These are phyloP conservation scores for Caloboletus inedulis DNA, from an alignment of 1,284 basidiomycete species.

Conservation along the genomic window DNA sequence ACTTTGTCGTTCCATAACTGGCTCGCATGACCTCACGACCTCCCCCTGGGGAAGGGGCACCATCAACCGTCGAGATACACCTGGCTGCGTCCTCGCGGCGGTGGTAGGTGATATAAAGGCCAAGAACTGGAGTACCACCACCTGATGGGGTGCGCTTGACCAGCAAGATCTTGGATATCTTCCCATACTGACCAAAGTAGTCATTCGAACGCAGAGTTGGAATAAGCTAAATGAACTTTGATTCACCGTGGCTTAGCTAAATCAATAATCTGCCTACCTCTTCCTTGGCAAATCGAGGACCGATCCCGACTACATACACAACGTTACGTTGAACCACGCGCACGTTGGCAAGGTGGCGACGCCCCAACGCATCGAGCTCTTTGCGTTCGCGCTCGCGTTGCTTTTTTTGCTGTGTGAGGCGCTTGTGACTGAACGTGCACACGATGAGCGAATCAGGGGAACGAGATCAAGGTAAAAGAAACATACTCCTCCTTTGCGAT, in stretches of 20 bases:
- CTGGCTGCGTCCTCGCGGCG: constrained; percentile 93
- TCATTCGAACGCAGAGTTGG: constrained; percentile 93
- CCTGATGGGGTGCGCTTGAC: constrained; percentile 83
- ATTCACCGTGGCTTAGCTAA: constrained; percentile 8
- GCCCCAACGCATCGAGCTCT: constrained; percentile 85
- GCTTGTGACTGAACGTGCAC: constrained; percentile 65
- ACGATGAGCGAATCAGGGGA: constrained; percentile 8
- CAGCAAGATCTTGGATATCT: constrained; percentile 94
- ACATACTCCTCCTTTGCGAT: constrained; percentile 94
- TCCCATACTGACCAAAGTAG: constrained; percentile 98
- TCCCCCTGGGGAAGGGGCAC: constrained; percentile 80
- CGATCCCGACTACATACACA: constrained; percentile 94
- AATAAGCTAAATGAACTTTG: constrained; percentile 63
- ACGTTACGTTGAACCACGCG: constrained; percentile 96
- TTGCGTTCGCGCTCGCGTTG: constrained; percentile 94
- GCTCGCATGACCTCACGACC: constrained; percentile 83
- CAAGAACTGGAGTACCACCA: constrained; percentile 76
- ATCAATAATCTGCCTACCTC: constrained; percentile 61
- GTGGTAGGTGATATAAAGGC: constrained; percentile 96
- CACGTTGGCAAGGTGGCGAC: constrained; percentile 89
- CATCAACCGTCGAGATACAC: constrained; percentile 92
- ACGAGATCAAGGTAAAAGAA: background rate
- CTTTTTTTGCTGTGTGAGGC: constrained; percentile 94
- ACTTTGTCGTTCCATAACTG: constrained; percentile 96
- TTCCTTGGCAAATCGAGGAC: constrained; percentile 87